Evolutionary conservation across 257 asterid species (phyloP), one percentile per base, ranked within the genome.

Genomic region (Ilex aquifolium): DNA sequence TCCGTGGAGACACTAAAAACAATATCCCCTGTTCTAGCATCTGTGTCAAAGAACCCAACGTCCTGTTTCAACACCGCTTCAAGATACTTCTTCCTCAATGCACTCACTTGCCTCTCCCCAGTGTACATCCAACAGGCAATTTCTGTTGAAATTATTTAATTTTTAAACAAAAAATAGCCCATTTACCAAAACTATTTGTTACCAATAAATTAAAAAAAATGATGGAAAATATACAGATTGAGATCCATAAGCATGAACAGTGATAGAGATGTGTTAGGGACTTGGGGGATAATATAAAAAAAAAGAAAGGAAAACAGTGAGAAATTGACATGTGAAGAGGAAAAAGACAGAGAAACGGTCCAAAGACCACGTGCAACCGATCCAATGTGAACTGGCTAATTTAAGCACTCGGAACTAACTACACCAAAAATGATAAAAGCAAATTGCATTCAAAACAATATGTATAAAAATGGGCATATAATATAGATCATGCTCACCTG

Each of bases 31-130:
- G 99, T 93, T 75, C 97, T 75, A 32, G 99, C 97, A 74, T 93
- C 99, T 3, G 99, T 93, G 52, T 93, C 99, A 65, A 87, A 93
- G 77, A 93, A 93, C n/a, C 99, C 99, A 16, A 93, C 99, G 50
- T 93, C 99, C 73, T 93, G 99, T 74, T 88, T 93, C 87, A 93
- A 62, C 27, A 90, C 97, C 0, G 99, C 88, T 72, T 93, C 97
- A 74, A 93, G 77, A 77, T 93, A 93, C 74, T 84, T 93, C 86
- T 79, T 88, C 82, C 97, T 80, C 76, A 90, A 36, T 3, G 95
- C 77, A 27, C 95, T 95, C 3, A 84, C 90, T 75, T 93, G 99
- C 74, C 99, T 83, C 75, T 93, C 99, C 16, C 99, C 99, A 55
- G 87, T 75, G 75, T 82, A 81, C 99, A 93, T 93, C 99, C 99